Base-by-base conservation (phyloP, 257 asterid genomes). In the Penstemon eatonii region DNA sequence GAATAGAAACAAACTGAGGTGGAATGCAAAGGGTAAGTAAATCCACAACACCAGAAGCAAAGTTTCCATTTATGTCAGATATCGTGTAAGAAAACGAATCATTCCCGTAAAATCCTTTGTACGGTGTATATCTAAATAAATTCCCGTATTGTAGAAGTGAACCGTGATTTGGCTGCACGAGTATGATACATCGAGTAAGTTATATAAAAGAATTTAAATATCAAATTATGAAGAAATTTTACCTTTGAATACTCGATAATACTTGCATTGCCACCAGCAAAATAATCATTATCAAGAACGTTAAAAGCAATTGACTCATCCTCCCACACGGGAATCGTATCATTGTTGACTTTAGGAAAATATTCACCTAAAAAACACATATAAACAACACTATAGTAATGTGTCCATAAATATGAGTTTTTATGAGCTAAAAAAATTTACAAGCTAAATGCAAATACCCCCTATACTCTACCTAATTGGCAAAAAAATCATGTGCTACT, bases 111-210 rank as follows among this genome's bases (percentile, higher is more conserved):
- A 75, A 87, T 44, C 91, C 90, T 75, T 79, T 82, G 74, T 82
- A 83, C 0, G 99, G 97, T 7, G 97, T 93, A 69, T 90, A 93
- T 73, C 94, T 74, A 62, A 93, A 86, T 54, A 90, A 74, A 56
- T 52, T 62, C 11, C 85, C 94, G 47, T 80, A 71, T 66, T 80
- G 84, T 57, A 90, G 78, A 71, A 87, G 81, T 58, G 97, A 90
- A 51, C 99, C 99, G 41, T 78, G 88, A 61, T 65, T 56, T 56
- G 99, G 95, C 99, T 93, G 98, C 78, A 25, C 76, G 19, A 58
- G 45, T 33, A 63, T 40, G 53, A 44, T 51, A 66, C 10, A 42
- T 45, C 45, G 53, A 45, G 55, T 59, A 9, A 66, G 66, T 51
- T 56, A 50, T 45, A 49, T 19, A 45, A 41, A 25, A 8, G 3